A percentile compares a stretch with the other conserved stretches of the same genome.
These are phyloP conservation scores for Syncephalastrum contaminatum DNA, from an alignment of 371 early-diverging fungal species.

Conservation along the genomic window DNA sequence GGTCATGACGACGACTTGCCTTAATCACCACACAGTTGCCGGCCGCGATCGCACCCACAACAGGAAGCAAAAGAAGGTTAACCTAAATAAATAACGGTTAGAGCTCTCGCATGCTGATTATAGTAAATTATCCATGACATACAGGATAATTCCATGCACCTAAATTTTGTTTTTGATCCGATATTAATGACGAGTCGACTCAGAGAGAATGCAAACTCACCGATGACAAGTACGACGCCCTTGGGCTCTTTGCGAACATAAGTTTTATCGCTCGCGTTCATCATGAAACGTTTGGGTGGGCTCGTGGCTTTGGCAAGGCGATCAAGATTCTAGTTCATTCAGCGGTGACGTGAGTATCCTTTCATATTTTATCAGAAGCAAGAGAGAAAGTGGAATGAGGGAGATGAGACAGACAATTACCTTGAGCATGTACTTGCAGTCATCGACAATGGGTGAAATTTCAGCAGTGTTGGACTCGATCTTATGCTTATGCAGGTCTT, in stretches of 20 bases:
- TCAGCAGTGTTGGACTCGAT: slow-evolving; percentile 60
- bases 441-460: slow-evolving; percentile 61
- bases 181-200: background rate
- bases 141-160: slow-evolving; percentile 93
- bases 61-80: slow-evolving; percentile 69
- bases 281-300: slow-evolving; percentile 28
- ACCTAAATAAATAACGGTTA: slow-evolving; percentile 19
- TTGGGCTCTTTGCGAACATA: slow-evolving; percentile 65
- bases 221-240: slow-evolving; percentile 76
- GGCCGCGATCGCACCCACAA: slow-evolving; percentile 88
- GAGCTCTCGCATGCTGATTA: background rate
- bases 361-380: background rate
- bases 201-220: slow-evolving; percentile 23
- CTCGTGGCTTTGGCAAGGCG: slow-evolving; percentile 27
- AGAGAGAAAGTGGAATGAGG: too few species aligned
- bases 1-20: slow-evolving; percentile 17
- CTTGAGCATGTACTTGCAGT: slow-evolving; percentile 61
- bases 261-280: slow-evolving; percentile 42
- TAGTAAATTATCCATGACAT: background rate
- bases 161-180: slow-evolving; percentile 5
- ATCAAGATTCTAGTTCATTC: slow-evolving; percentile 24
- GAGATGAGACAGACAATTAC: slow-evolving; percentile 9
- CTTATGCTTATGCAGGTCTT: slow-evolving; percentile 66
- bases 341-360: background rate
- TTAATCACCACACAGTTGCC: slow-evolving; percentile 88